These are phyloP conservation scores for Graphium sp. DNA, from an alignment of 2,329 filamentous ascomycete species.

Conservation along the genomic window DNA sequence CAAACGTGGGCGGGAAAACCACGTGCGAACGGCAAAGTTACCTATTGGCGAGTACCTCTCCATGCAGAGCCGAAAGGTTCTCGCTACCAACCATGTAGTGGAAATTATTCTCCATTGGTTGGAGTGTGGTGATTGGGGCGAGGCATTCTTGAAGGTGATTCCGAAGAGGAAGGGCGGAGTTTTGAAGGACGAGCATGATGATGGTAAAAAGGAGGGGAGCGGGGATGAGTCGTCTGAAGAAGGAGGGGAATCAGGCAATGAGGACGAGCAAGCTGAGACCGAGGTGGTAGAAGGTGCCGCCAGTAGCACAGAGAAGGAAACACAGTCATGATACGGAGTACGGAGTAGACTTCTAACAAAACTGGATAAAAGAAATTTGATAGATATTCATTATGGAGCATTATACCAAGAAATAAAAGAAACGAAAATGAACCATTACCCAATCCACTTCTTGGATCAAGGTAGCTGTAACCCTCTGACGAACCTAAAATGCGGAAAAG, in stretches of 20 bases:
- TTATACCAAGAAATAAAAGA: no score
- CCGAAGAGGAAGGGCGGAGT: constrained; percentile 77
- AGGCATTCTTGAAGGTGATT: constrained; percentile 76
- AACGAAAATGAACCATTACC: no score
- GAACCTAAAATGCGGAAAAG: no score
- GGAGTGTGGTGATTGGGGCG: constrained; percentile 77
- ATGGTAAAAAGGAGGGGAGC: constrained; percentile 10
- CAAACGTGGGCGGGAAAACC: constrained; percentile 55
- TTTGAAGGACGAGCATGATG: constrained; percentile 26
- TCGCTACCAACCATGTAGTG: constrained; percentile 89
- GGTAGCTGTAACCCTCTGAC: no score
- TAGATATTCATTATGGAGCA: no score
- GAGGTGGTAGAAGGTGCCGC: constrained; percentile 4
- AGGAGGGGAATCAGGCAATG: constrained; percentile 6
- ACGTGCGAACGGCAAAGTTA: constrained; percentile 74
- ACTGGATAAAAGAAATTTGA: no score
- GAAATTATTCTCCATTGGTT: constrained; percentile 95
- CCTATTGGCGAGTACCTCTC: constrained; percentile 93
- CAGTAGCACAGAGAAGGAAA: constrained; percentile 3
- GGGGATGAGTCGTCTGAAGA: constrained; percentile 12
- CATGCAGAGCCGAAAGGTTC: constrained; percentile 71
- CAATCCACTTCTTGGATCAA: no score
- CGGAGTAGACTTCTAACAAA: no score
- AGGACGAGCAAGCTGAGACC: constrained; percentile 3
- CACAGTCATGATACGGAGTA: not conserved